These are phyloP conservation scores for Leptodermis oblonga DNA, from an alignment of 257 asterid genomes.

Conservation along the genomic window DNA sequence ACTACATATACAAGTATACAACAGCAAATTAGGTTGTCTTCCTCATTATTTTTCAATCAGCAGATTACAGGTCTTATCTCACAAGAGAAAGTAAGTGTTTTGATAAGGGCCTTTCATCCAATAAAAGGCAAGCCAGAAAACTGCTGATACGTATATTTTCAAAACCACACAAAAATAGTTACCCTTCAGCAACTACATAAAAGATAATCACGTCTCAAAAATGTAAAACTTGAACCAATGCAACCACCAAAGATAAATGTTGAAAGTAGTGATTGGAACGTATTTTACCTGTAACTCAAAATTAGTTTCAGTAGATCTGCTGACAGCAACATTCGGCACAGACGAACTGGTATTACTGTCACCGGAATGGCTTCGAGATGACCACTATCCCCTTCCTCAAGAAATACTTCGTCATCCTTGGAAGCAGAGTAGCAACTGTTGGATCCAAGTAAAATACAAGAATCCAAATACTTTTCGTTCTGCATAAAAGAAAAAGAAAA, in stretches of 20 bases:
- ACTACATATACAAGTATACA: neutral
- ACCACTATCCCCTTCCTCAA: constrained; percentile 54
- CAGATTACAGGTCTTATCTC: neutral
- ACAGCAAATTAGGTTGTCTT: neutral
- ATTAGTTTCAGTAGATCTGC: constrained; percentile 54
- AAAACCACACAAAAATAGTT: neutral
- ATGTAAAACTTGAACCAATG: neutral
- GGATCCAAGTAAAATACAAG: constrained; percentile 81
- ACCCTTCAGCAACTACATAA: neutral
- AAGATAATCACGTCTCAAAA: neutral
- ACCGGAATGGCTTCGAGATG: constrained; percentile 37
- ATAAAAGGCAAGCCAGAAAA: neutral
- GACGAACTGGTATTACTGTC: constrained; percentile 28
- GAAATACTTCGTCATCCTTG: constrained; percentile 59
- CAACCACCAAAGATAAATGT: neutral
- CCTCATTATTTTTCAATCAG: neutral
- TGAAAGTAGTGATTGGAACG: constrained; percentile 1
- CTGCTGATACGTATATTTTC: neutral
- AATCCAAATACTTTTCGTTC: constrained; percentile 73
- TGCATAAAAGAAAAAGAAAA: constrained; percentile 28
- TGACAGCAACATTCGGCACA: constrained; percentile 38
- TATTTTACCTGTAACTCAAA: constrained; percentile 76
- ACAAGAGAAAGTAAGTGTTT: neutral
- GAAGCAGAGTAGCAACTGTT: constrained; percentile 85
- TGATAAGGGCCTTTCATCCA: neutral